A percentile compares a stretch with the other conserved stretches of the same genome.
Conservation (phyloP, 768 basidiomycete genomes). For the Suillus bovinus region DNA sequence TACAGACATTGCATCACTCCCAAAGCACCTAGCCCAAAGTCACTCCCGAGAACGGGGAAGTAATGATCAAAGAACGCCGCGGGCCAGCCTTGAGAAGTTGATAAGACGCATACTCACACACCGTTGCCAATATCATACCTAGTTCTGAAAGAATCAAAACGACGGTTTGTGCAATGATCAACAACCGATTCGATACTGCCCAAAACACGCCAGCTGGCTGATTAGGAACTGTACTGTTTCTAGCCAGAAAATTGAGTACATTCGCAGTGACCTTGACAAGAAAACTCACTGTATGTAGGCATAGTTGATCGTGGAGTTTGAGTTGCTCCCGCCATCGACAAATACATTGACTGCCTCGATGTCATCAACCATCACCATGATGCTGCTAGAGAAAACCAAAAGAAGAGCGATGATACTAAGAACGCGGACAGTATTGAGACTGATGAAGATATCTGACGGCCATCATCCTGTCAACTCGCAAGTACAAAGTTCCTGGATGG, state of each 20-base stretch:
- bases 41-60: conserved; percentile 86
- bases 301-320: conserved; percentile 51
- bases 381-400: conserved; percentile 77
- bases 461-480: neutral
- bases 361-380: conserved; percentile 73
- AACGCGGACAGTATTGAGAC: conserved; percentile 73
- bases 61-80: conserved; percentile 77
- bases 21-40: conserved; percentile 85
- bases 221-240: conserved; percentile 87
- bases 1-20: conserved; percentile 87
- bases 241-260: conserved; percentile 19
- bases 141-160: conserved; percentile 55
- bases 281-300: conserved; percentile 77
- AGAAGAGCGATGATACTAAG: conserved; percentile 78
- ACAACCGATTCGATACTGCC: conserved; percentile 82
- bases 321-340: conserved; percentile 37
- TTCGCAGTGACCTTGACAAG: neutral
- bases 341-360: conserved; percentile 74
- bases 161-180: conserved; percentile 80
- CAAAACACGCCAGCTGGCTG: conserved; percentile 92
- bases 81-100: conserved; percentile 58
- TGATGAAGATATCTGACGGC: conserved; percentile 56
- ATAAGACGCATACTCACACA: neutral
- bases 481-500: neutral
- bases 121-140: conserved; percentile 36